These are phyloP conservation scores for Lenwebbia sp. DNA, from an alignment of 345 rosid genomes.

Conservation along the genomic window DNA sequence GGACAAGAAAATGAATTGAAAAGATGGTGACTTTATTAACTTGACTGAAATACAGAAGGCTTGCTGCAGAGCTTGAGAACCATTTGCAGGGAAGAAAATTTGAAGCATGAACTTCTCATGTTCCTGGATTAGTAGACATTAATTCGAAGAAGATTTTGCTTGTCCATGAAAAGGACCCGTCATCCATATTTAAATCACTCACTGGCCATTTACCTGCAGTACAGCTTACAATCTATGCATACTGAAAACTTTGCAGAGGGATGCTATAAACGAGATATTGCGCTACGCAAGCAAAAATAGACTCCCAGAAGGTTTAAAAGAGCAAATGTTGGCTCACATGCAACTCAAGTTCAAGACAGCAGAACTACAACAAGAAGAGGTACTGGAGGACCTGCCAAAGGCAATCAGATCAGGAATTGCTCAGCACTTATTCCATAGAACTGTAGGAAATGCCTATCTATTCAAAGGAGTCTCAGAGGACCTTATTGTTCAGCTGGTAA, in stretches of 20 bases:
- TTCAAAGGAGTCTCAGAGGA: constrained; percentile 68
- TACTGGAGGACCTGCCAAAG: constrained; percentile 73
- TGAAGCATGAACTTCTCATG: background rate
- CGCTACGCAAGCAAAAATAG: constrained; percentile 70
- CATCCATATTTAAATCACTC: background rate
- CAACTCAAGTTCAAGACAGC: constrained; percentile 87
- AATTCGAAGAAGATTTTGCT: background rate
- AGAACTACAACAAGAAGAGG: constrained; percentile 79
- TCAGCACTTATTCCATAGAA: constrained; percentile 57
- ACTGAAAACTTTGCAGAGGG: constrained; percentile 40
- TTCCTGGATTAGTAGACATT: background rate
- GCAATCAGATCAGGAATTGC: constrained; percentile 83
- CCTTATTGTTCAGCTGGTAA: constrained; percentile 68
- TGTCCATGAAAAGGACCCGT: background rate
- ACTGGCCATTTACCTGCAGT: background rate
- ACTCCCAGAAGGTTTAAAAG: constrained; percentile 72
- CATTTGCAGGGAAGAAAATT: background rate
- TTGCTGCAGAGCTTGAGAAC: background rate
- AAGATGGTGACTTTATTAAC: background rate
- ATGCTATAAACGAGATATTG: constrained; percentile 61
- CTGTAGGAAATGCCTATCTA: constrained; percentile 51
- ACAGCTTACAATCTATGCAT: background rate
- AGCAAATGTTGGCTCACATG: constrained; percentile 91
- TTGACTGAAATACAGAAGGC: background rate
- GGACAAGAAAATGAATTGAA: background rate